Conservation (phyloP, 2,329 filamentous ascomycete species). For the Blastomyces parvus region DNA sequence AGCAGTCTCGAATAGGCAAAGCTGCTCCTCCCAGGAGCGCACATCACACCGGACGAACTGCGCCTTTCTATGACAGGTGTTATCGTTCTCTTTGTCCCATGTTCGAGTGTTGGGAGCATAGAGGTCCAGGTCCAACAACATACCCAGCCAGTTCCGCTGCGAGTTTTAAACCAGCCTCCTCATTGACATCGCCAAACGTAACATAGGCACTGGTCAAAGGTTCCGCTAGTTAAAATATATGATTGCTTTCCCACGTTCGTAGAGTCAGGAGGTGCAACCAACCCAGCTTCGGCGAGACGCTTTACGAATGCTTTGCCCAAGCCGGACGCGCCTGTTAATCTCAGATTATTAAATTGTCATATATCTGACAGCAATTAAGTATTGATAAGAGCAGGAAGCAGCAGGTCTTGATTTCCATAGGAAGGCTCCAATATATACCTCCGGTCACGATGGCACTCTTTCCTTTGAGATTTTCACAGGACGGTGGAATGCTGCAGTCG, state of each 20-base stretch:
- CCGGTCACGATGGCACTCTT: conserved; percentile 14
- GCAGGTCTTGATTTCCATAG: not conserved
- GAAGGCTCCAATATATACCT: conserved; percentile 9
- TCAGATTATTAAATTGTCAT: not conserved
- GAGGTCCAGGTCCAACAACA: not conserved
- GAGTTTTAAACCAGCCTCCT: conserved; percentile 8
- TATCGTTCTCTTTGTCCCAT: not conserved
- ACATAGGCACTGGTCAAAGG: conserved; percentile 12
- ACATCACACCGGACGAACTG: conserved; percentile 27
- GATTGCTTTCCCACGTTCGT: not conserved
- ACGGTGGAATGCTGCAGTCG: conserved; percentile 9
- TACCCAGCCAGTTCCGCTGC: conserved; percentile 12
- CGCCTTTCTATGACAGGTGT: conserved; percentile 9
- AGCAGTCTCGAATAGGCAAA: conserved; percentile 23
- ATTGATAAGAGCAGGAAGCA: not conserved
- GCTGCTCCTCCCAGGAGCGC: conserved; percentile 26
- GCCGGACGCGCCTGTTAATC: conserved; percentile 11
- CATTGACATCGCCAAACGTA: conserved; percentile 14
- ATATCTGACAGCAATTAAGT: not conserved
- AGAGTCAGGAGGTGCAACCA: not conserved
- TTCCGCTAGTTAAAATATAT: not conserved
- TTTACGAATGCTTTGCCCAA: conserved; percentile 12
- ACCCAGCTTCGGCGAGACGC: conserved; percentile 12
- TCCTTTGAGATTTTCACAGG: conserved; percentile 8
- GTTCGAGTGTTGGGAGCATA: not conserved